Percentiles rank a stretch among this genome's conserved stretches.
Conservation (phyloP, 1,284 basidiomycete species). For the Boletus smithii region DNA sequence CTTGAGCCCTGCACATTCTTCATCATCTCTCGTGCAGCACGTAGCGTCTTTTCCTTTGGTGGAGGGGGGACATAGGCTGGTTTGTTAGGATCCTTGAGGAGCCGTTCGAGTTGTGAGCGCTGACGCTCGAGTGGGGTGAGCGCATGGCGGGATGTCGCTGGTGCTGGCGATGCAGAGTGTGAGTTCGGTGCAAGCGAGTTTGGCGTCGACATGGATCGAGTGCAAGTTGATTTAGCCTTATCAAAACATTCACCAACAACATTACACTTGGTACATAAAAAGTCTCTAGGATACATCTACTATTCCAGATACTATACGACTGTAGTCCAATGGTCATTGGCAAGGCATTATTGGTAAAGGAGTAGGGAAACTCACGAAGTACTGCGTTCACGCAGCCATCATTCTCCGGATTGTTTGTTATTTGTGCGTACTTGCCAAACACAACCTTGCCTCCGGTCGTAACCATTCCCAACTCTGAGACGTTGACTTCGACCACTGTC, state of each 20-base stretch:
- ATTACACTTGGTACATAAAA: no score
- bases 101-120: constrained; percentile 73
- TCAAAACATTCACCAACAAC: constrained; percentile 26
- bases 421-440: constrained; percentile 92
- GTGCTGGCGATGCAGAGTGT: constrained; percentile 33
- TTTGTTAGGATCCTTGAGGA: constrained; percentile 85
- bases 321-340: constrained; percentile 12
- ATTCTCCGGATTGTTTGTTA: constrained; percentile 95
- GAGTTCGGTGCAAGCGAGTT: constrained; percentile 30
- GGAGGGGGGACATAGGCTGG: constrained; percentile 72
- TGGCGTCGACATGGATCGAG: constrained; percentile 26
- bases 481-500: constrained; percentile 98
- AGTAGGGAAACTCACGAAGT: constrained; percentile 56
- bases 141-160: constrained; percentile 56
- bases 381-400: constrained; percentile 97
- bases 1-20: constrained; percentile 96
- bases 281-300: no score
- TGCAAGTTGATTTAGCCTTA: constrained; percentile 5
- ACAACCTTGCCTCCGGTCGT: constrained; percentile 97
- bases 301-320: constrained; percentile 29
- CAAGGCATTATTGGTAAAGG: background rate
- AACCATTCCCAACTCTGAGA: constrained; percentile 95
- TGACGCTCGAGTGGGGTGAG: constrained; percentile 71
- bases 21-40: constrained; percentile 91
- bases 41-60: constrained; percentile 74